These are phyloP conservation scores for Saccharomyces hybrid DNA, from an alignment of 1,139 yeast species.

Conservation along the genomic window DNA sequence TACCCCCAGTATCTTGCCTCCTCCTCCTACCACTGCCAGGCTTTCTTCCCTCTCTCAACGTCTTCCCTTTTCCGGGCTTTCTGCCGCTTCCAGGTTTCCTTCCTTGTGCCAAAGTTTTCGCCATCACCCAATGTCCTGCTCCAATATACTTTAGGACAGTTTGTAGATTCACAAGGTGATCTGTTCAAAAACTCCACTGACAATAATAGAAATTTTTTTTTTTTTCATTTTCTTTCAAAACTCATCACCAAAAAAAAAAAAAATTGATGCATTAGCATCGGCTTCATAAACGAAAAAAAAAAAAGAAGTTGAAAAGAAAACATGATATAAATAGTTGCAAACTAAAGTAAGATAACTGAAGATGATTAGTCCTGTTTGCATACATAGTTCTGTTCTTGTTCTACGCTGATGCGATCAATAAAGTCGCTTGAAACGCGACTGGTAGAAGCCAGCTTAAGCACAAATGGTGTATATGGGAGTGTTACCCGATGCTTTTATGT, in stretches of 20 bases:
- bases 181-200: neutral
- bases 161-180: neutral
- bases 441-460: neutral
- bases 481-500: neutral
- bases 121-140: slow-evolving; percentile 22
- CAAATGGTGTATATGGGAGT: neutral
- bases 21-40: slow-evolving; percentile 36
- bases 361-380: neutral
- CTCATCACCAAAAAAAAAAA: slow-evolving; percentile 1
- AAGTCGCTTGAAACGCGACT: neutral
- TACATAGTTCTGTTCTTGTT: neutral
- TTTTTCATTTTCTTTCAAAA: neutral
- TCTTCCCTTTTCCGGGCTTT: slow-evolving; percentile 35
- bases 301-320: neutral
- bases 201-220: neutral
- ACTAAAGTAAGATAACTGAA: neutral
- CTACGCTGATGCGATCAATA: neutral
- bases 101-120: slow-evolving; percentile 36
- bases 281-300: slow-evolving; percentile 2
- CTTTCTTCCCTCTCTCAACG: slow-evolving; percentile 35
- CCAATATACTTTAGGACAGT: neutral
- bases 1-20: slow-evolving; percentile 12
- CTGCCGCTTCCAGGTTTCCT: slow-evolving; percentile 36
- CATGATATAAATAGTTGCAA: neutral
- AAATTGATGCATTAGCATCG: neutral